Percentiles rank a stretch among this genome's conserved stretches.
Conservation (phyloP, 78 protist genomes). For the Dictyostelium intermedium region DNA sequence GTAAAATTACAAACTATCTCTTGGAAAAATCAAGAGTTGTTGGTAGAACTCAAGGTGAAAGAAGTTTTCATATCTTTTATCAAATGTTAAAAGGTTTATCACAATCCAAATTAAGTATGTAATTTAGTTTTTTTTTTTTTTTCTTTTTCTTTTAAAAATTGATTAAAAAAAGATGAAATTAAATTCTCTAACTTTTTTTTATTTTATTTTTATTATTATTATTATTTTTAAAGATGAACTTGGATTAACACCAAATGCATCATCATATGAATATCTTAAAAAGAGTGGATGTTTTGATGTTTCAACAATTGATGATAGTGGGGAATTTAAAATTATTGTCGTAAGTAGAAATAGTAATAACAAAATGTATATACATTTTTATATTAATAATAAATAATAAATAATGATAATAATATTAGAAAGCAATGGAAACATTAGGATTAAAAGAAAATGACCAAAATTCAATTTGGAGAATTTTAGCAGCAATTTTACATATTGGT, state of each 20-base stretch:
- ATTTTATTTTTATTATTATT: background rate
- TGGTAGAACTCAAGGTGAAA: slow-evolving; percentile 88
- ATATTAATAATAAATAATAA: background rate
- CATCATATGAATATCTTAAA: slow-evolving; percentile 38
- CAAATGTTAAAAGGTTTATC: slow-evolving; percentile 84
- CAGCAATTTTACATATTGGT: slow-evolving; percentile 88
- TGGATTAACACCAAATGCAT: slow-evolving; percentile 31
- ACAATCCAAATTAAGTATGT: slow-evolving; percentile 42
- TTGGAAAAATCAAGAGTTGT: slow-evolving; percentile 94
- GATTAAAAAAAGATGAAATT: background rate
- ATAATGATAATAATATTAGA: background rate
- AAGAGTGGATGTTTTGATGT: slow-evolving; percentile 79
- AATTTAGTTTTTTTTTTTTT: background rate
- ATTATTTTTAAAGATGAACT: slow-evolving; percentile 21
- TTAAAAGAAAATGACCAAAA: slow-evolving; percentile 66
- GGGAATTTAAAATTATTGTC: slow-evolving; percentile 53
- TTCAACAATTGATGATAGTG: slow-evolving; percentile 84
- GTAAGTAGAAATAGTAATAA: background rate
- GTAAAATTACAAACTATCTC: slow-evolving; percentile 90
- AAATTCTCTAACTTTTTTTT: background rate
- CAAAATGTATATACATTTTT: background rate
- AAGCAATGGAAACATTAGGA: slow-evolving; percentile 85
- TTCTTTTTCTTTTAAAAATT: too few relatives aligned
- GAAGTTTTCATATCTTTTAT: slow-evolving; percentile 96
- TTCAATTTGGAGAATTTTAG: slow-evolving; percentile 72